phyloP scores from a whole-genome alignment of 495 filamentous ascomycete genomes.

The Daldinia loculata region DNA sequence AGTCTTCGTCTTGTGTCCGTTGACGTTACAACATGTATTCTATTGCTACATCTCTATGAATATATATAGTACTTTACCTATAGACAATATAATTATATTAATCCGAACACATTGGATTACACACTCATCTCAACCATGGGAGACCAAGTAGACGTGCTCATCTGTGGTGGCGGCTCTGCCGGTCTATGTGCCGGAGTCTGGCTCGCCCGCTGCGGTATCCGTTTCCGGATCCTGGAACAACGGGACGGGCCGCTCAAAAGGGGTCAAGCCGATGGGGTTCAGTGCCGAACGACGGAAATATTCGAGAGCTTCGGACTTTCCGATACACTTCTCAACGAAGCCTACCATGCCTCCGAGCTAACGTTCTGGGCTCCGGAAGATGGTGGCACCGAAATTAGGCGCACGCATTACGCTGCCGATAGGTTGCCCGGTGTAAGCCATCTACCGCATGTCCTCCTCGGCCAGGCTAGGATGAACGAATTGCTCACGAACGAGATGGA shows the following conservation, averaged over 20 bases:
- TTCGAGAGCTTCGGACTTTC: constrained; percentile 79
- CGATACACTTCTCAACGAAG: constrained; percentile 74
- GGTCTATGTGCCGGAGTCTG: constrained; percentile 74
- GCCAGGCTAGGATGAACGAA: constrained; percentile 77
- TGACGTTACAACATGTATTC: neutral
- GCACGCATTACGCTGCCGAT: constrained; percentile 66
- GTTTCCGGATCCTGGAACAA: constrained; percentile 70
- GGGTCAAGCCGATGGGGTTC: constrained; percentile 85
- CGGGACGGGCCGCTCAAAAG: constrained; percentile 66
- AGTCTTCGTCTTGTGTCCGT: neutral
- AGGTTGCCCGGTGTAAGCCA: constrained; percentile 71
- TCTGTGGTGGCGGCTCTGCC: constrained; percentile 73
- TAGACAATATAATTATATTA: neutral
- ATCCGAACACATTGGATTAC: neutral
- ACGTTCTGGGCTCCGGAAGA: constrained; percentile 63
- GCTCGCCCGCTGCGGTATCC: constrained; percentile 68
- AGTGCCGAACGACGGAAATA: constrained; percentile 82
- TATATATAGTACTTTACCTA: neutral
- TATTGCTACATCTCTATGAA: neutral
- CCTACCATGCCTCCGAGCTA: constrained; percentile 75
- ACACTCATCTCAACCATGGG: neutral
- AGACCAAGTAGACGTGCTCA: constrained; percentile 61
- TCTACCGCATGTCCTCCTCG: constrained; percentile 77
- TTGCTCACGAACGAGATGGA: constrained; percentile 63
- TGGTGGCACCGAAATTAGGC: constrained; percentile 49